These are phyloP conservation scores for Escovopsis sp. DNA, from an alignment of 2,329 filamentous ascomycete genomes.

Conservation along the genomic window DNA sequence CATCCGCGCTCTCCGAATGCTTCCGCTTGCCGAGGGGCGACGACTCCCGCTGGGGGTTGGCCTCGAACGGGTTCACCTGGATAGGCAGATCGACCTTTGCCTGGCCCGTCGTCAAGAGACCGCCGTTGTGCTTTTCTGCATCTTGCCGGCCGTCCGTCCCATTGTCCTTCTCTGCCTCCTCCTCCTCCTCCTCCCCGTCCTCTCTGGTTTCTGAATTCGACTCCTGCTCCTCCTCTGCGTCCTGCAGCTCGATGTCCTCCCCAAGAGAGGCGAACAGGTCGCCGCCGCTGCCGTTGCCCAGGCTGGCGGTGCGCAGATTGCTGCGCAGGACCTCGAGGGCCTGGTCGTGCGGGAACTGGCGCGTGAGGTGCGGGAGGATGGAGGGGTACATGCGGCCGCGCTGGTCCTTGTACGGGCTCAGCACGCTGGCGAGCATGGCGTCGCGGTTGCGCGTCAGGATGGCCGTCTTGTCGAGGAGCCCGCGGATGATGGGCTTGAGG, in stretches of 20 bases:
- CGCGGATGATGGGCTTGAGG: slow-evolving; percentile 56
- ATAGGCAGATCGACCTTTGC: slow-evolving; percentile 13
- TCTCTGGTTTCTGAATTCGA: too few relatives aligned
- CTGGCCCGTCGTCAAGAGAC: slow-evolving; percentile 9
- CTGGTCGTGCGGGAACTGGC: slow-evolving; percentile 46
- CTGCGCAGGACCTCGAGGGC: slow-evolving; percentile 57
- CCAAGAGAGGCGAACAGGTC: slow-evolving; percentile 15
- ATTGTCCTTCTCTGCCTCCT: slow-evolving; percentile 7
- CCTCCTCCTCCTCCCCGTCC: slow-evolving; percentile 17
- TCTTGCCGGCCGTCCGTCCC: slow-evolving; percentile 3
- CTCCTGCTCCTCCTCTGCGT: slow-evolving; percentile 25
- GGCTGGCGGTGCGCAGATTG: slow-evolving; percentile 33
- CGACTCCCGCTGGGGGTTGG: slow-evolving; percentile 11
- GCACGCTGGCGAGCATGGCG: slow-evolving; percentile 66
- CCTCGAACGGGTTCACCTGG: slow-evolving; percentile 23
- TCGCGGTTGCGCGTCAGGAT: slow-evolving; percentile 54
- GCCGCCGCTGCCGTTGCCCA: slow-evolving; percentile 12
- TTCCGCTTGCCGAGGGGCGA: slow-evolving; percentile 23
- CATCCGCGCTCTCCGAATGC: slow-evolving; percentile 20
- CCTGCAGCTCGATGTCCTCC: slow-evolving; percentile 22
- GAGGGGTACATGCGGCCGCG: slow-evolving; percentile 53
- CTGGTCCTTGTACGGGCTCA: slow-evolving; percentile 58
- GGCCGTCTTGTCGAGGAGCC: slow-evolving; percentile 66
- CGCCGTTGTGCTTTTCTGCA: too few relatives aligned
- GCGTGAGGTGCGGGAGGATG: slow-evolving; percentile 65